Base-by-base conservation (phyloP, 352 stramenopile genomes). In the Globisporangium orthogonon region DNA sequence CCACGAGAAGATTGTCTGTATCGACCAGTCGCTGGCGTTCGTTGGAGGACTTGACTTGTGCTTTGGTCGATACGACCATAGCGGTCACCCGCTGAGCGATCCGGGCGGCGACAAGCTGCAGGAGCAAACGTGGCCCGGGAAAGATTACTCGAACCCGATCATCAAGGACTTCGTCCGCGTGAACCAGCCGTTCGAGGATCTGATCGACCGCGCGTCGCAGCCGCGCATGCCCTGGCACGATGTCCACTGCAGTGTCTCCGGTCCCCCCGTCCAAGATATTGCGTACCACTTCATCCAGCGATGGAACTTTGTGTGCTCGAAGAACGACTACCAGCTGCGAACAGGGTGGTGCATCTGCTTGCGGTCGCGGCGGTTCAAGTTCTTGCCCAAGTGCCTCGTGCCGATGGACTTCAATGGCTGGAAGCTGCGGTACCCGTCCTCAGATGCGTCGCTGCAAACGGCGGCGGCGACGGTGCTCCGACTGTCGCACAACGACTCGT, bases 1-100 rank as follows among this genome's bases (percentile, higher is more conserved):
- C 66, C 91, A 97, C 70, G 91, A 97, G 60, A 97, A 97, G 62
- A 87, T 97, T 43, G 87, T 97, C 30, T 89, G 91, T 50, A 75
- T 97, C 30, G 91, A 97, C 51, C 86, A 95, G 52, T 86, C 76
- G 13, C 49, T 93, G 18, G 76, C 84, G 17, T 95, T 95, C 54
- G 71, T 89, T 4, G 86, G 86, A 33, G 86, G 91, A 41, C 56
- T 97, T 17, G 91, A 97, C 61, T 55, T 97, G 50, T 91, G 83
- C 57, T 96, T 94, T 45, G 89, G 91, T 14, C 78, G 91, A 17
- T 97, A 91, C 54, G 89, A 97, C 47, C 79, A 91, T 50, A 72
- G 71, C 29, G 81, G 72, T 0, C 86, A 95, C 45, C 75, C 78
- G 11, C 67, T 95, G 28, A 89, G 73, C 39, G 86, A 94, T 53